Conservation (phyloP, 768 basidiomycete genomes). For the Boletus tylopilopsis region DNA sequence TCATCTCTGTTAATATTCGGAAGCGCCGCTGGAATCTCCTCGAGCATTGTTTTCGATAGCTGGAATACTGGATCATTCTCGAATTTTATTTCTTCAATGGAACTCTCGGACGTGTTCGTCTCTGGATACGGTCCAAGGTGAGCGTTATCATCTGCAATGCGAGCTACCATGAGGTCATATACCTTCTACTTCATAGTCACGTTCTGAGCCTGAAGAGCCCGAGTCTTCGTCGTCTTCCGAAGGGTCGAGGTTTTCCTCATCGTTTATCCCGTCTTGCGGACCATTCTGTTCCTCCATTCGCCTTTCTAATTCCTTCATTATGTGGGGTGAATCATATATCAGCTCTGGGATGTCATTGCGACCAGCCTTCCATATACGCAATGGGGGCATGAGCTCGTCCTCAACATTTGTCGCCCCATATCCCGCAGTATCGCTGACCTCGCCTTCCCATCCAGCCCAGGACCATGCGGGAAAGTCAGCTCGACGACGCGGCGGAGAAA, state of each 20-base stretch:
- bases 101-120: not conserved
- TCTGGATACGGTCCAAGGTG: not conserved
- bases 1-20: not conserved
- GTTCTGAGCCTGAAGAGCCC: not conserved
- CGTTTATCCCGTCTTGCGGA: not conserved
- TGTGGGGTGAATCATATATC: slow-evolving; percentile 1
- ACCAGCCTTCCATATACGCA: slow-evolving; percentile 13
- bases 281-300: not conserved
- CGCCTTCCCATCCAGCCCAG: slow-evolving; percentile 13
- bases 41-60: not conserved
- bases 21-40: not conserved
- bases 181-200: not conserved
- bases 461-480: slow-evolving; percentile 7
- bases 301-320: not conserved
- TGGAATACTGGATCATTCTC: not conserved
- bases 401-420: not conserved
- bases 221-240: not conserved
- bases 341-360: not conserved
- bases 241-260: too few species aligned
- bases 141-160: not conserved
- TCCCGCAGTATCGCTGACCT: not conserved
- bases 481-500: not conserved
- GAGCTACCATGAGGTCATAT: not conserved
- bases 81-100: not conserved
- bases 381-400: not conserved